Conservation (phyloP, 495 filamentous ascomycete genomes). For the Trichoderma gamsii region DNA sequence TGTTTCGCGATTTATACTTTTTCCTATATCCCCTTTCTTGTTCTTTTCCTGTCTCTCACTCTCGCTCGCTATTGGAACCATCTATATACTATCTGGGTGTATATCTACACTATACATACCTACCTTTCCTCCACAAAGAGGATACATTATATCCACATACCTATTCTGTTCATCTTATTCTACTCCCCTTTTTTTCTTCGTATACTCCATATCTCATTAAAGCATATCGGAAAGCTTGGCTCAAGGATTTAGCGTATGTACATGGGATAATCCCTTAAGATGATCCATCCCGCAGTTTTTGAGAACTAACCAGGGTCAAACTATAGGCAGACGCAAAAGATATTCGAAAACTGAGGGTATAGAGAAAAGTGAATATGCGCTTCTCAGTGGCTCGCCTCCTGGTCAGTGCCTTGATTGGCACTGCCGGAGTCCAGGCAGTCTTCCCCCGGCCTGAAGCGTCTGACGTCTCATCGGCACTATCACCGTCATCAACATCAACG, state of each 20-base stretch:
- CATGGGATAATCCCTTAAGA: neutral
- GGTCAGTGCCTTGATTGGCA: neutral
- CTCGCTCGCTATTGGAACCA: neutral
- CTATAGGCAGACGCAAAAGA: neutral
- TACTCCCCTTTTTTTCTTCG: neutral
- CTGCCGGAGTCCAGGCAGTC: neutral
- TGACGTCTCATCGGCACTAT: conserved; percentile 19
- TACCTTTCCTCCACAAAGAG: neutral
- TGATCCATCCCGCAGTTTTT: neutral
- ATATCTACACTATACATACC: neutral
- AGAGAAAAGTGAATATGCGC: neutral
- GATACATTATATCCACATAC: conserved; percentile 3
- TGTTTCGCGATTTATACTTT: neutral
- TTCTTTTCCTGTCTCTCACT: neutral
- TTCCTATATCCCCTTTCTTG: conserved; percentile 2
- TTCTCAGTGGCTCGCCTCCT: neutral
- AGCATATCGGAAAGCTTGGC: neutral
- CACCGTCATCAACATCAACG: conserved; percentile 19
- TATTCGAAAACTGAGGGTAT: neutral
- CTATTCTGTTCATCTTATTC: neutral
- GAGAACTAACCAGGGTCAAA: neutral
- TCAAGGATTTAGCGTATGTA: neutral
- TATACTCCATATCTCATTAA: neutral
- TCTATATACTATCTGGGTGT: too few relatives aligned
- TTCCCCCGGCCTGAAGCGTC: conserved; percentile 12